Conservation (phyloP, 148 eudicot species). For the Persicaria tinctoria region DNA sequence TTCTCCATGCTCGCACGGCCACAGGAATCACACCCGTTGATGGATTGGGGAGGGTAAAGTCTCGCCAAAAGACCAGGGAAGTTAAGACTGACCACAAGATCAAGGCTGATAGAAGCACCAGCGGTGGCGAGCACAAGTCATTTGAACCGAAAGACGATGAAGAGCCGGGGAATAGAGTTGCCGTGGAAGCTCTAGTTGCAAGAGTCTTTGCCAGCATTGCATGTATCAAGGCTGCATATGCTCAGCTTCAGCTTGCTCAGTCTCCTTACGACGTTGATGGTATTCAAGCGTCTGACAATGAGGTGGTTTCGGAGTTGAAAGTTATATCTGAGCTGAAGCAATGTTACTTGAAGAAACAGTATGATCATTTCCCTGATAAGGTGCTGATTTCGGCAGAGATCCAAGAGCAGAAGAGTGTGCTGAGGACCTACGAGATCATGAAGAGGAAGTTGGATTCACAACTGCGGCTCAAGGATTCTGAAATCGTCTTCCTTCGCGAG, state of each 20-base stretch:
- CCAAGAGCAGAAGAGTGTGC: conserved; percentile 62
- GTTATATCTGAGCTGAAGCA: conserved; percentile 67
- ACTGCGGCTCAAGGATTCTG: conserved; percentile 62
- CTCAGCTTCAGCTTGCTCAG: conserved; percentile 67
- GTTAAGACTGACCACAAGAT: conserved; percentile 16
- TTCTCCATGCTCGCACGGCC: conserved; percentile 48
- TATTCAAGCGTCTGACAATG: conserved; percentile 70
- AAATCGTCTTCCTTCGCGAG: conserved; percentile 66
- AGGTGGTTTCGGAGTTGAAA: conserved; percentile 61
- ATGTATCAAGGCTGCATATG: conserved; percentile 74
- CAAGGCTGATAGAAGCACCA: conserved; percentile 23
- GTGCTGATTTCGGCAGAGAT: conserved; percentile 51
- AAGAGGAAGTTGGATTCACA: conserved; percentile 65
- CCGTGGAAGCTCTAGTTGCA: conserved; percentile 67
- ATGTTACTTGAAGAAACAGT: conserved; percentile 52
- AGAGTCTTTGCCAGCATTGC: conserved; percentile 76
- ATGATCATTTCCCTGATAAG: conserved; percentile 49
- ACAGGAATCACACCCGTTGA: conserved; percentile 44
- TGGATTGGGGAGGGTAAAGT: conserved; percentile 33
- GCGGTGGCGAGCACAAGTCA: conserved; percentile 24
- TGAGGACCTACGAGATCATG: conserved; percentile 54
- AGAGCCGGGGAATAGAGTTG: conserved; percentile 20
- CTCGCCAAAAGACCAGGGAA: conserved; percentile 22
- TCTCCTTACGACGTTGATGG: conserved; percentile 79
- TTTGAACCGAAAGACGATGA: conserved; percentile 34